Evolutionary conservation across 2,329 filamentous ascomycete species (phyloP).

Genomic region (Nemania abortiva): DNA sequence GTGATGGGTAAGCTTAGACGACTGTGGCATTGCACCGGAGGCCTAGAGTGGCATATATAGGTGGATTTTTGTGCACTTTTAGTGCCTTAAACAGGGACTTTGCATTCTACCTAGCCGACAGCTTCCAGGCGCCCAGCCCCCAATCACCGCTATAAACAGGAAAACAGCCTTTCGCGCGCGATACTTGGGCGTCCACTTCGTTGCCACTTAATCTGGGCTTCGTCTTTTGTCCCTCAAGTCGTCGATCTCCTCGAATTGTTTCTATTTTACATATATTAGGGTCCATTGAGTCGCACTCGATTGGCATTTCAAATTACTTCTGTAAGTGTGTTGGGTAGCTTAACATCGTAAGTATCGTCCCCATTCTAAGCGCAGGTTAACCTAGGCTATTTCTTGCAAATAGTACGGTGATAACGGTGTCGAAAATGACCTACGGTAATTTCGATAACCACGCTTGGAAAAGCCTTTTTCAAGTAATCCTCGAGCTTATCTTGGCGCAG

Average conservation of each 20-base stretch:
- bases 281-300: neutral
- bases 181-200: neutral
- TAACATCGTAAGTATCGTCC: constrained; percentile 1
- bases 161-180: neutral
- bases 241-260: constrained; percentile 11
- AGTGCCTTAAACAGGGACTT: too few species aligned
- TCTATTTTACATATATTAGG: neutral
- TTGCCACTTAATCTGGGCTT: neutral
- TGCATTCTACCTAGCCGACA: too few species aligned
- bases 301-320: neutral
- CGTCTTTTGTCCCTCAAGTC: constrained; percentile 7
- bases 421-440: constrained; percentile 23
- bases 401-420: too few species aligned
- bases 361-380: constrained; percentile 2
- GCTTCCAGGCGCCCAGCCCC: neutral
- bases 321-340: neutral
- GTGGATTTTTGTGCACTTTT: too few species aligned
- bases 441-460: neutral
- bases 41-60: too few species aligned
- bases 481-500: constrained; percentile 13
- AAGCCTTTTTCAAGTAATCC: constrained; percentile 1
- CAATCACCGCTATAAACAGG: neutral
- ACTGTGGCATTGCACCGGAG: too few species aligned
- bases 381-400: too few species aligned
- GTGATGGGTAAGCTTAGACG: too few species aligned